Percentiles rank a stretch among this genome's conserved stretches.
phyloP scores from a whole-genome alignment of 1,139 yeast genomes.

The Lodderomyces metapsilosis region DNA sequence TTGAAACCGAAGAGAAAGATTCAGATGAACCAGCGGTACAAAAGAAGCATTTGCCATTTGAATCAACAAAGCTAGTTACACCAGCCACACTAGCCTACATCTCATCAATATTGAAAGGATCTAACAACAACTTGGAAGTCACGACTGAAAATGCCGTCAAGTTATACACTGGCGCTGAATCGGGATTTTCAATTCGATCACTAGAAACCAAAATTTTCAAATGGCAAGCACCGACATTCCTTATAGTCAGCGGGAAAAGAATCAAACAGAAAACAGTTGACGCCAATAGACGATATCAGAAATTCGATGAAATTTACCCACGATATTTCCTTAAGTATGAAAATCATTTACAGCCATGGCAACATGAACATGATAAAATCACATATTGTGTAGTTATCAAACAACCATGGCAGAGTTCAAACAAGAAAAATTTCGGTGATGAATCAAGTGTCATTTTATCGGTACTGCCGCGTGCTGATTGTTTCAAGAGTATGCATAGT shows the following conservation, averaged over 20 bases:
- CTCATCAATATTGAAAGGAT: conserved; percentile 27
- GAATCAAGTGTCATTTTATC: conserved; percentile 54
- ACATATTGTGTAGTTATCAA: conserved; percentile 61
- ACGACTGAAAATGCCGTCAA: conserved; percentile 49
- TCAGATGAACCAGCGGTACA: neutral
- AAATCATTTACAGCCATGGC: conserved; percentile 32
- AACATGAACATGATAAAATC: conserved; percentile 38
- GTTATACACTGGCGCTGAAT: conserved; percentile 68
- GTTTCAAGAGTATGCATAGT: conserved; percentile 41
- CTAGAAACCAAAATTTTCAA: conserved; percentile 81
- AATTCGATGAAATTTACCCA: conserved; percentile 55
- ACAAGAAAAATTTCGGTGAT: conserved; percentile 73
- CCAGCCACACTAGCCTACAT: conserved; percentile 42
- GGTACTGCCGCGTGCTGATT: conserved; percentile 62
- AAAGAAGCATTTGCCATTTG: conserved; percentile 16
- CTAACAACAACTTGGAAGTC: conserved; percentile 21
- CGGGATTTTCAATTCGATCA: conserved; percentile 86
- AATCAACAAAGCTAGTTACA: conserved; percentile 41
- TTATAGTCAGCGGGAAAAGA: conserved; percentile 66
- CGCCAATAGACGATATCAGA: conserved; percentile 48
- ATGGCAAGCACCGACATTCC: conserved; percentile 85
- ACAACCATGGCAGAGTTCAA: conserved; percentile 76
- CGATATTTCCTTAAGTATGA: conserved; percentile 37
- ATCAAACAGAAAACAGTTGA: conserved; percentile 39
- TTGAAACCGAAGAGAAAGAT: conserved; percentile 5